Percentiles rank a stretch among this genome's conserved stretches.
Conservation (phyloP, 139 green algal species). For the Micractinium sp. region DNA sequence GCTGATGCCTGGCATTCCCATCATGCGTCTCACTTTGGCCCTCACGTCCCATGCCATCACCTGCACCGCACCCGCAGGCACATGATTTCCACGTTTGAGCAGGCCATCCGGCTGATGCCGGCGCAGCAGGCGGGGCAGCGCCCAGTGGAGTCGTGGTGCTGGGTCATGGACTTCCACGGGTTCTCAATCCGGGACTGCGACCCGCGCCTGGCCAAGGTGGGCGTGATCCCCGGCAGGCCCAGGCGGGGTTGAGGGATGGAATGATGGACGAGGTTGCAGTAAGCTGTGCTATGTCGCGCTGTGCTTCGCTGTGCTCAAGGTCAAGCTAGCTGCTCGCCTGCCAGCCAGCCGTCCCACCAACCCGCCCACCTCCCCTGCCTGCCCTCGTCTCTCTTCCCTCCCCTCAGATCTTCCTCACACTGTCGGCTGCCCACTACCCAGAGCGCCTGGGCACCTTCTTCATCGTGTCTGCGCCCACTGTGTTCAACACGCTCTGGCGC, state of each 20-base stretch:
- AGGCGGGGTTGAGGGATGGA: too few relatives aligned
- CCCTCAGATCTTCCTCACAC: conserved; percentile 68
- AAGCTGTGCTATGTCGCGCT: background rate
- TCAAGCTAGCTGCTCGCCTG: too few relatives aligned
- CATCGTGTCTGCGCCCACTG: conserved; percentile 66
- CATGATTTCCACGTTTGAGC: conserved; percentile 75
- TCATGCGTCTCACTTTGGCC: too few relatives aligned
- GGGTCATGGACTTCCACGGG: conserved; percentile 79
- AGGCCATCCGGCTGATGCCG: conserved; percentile 47
- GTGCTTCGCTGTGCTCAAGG: background rate
- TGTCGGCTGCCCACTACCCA: conserved; percentile 76
- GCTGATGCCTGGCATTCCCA: background rate
- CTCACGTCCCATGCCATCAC: background rate
- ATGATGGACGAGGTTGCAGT: too few relatives aligned
- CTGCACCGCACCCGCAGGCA: conserved; percentile 37
- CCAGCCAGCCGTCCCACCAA: too few relatives aligned
- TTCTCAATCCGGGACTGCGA: conserved; percentile 68
- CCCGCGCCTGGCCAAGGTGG: conserved; percentile 57
- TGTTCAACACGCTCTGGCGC: conserved; percentile 77
- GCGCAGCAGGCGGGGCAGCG: background rate
- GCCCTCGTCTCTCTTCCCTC: background rate
- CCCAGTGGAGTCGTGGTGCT: conserved; percentile 74
- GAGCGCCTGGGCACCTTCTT: conserved; percentile 79
- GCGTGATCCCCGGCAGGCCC: too few relatives aligned
- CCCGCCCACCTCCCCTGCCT: background rate